Conservation (phyloP, 2,329 filamentous ascomycete genomes). For the Beauveria sp. region DNA sequence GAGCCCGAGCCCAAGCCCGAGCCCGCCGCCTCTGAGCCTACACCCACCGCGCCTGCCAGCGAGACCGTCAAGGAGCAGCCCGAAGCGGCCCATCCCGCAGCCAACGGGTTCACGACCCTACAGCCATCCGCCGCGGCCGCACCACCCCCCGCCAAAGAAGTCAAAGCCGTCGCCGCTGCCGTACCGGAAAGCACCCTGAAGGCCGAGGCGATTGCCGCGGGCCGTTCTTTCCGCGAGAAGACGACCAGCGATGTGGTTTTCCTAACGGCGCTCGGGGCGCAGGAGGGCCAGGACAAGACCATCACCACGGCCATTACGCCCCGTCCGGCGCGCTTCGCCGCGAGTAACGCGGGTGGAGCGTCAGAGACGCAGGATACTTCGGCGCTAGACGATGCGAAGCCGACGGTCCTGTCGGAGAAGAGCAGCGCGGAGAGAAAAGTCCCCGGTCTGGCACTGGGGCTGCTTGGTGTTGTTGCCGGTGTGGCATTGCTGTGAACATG, state of each 20-base stretch:
- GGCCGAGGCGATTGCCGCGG: background rate
- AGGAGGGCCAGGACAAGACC: background rate
- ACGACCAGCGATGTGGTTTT: background rate
- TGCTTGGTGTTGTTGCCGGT: background rate
- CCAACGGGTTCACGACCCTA: background rate
- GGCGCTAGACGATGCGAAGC: background rate
- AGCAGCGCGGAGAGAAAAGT: background rate
- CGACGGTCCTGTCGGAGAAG: background rate
- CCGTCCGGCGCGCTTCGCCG: background rate
- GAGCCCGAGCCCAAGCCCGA: background rate
- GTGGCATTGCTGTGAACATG: background rate
- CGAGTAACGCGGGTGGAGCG: background rate
- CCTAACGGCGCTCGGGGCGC: background rate
- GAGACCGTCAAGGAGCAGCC: background rate
- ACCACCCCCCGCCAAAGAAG: background rate
- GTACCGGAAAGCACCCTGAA: background rate
- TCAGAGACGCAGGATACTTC: background rate
- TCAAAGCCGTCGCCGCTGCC: background rate
- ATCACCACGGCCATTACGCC: constrained; percentile 6
- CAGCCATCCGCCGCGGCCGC: background rate
- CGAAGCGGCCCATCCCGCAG: background rate
- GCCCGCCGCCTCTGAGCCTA: background rate
- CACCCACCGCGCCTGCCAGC: background rate
- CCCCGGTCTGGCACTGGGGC: background rate
- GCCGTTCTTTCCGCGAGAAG: background rate